Evolutionary conservation across 257 asterid species (phyloP), one percentile per base, ranked within the genome.

Genomic region (Nicotiana obtusifolia): DNA sequence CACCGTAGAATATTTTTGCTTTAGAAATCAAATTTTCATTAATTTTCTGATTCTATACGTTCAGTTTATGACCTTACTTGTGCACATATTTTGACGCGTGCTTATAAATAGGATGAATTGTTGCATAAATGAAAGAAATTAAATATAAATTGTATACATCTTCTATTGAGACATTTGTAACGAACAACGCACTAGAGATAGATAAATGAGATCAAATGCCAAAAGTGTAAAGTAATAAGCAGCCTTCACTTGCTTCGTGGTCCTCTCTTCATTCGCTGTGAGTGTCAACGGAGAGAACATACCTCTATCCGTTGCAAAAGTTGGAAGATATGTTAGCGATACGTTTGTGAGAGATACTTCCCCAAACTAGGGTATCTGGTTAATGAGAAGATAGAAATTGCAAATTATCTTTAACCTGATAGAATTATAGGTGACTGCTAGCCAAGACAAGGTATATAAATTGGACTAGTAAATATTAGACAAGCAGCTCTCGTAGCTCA

Each of bases 401-500:
- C 13, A 15, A 53, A 17, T 13, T 15, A 53, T 53, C 19, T 53
- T 53, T 13, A 4, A 15, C 16, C 59, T 15, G 4, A 0, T 11
- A 49, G 56, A 3, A 10, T 2, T 14, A 52, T 13, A 52, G 17
- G 4, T 8, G 2, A 41, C 2, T 41, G 44, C 9, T 35, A 35
- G 7, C 7, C 10, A 7, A 0, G 8, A 37, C 7, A 0, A 35
- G 0, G 6, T 6, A 7, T 37, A 37, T 37, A 37, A 37, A 1
- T 1, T 37, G 0, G 0, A 37, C 3, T 7, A 7, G 10, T 37
- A 7, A 2, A 0, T 37, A 1, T 1, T 3, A 5, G 2, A 2
- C 13, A 41, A 41, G 13, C 2, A 57, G 94, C 97, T 90, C 90
- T 93, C 87, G 88, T 91, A 94, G 97, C 94, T 93, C 95, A 91